Evolutionary conservation across 306 rosid species (phyloP).

Genomic region (Pueraria montana): DNA sequence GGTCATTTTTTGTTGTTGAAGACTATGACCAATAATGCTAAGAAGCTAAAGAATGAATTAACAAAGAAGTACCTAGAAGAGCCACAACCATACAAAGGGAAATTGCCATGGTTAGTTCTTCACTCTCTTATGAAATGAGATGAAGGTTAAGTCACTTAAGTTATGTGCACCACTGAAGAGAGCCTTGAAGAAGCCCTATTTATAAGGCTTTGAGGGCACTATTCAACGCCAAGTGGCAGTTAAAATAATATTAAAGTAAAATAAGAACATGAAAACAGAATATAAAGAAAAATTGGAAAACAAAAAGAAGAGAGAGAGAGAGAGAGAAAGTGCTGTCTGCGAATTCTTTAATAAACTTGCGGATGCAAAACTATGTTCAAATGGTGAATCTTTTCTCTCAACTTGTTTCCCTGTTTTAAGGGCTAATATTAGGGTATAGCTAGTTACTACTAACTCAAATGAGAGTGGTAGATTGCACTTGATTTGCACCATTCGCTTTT

Average conservation of each 20-base stretch:
- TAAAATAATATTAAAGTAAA: conserved; percentile 26
- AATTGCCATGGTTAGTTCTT: conserved; percentile 54
- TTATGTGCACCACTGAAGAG: conserved; percentile 36
- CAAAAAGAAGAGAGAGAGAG: neutral
- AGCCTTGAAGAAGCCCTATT: conserved; percentile 25
- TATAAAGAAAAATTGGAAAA: neutral
- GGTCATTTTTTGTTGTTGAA: conserved; percentile 29
- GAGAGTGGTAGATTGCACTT: conserved; percentile 43
- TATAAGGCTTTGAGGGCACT: conserved; percentile 35
- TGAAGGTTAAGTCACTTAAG: neutral
- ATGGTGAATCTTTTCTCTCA: conserved; percentile 42
- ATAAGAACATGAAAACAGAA: neutral
- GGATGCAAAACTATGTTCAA: conserved; percentile 33
- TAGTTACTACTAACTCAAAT: conserved; percentile 28
- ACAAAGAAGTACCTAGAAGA: conserved; percentile 62
- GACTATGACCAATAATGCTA: conserved; percentile 10
- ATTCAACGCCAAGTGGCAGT: conserved; percentile 21
- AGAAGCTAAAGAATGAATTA: conserved; percentile 5
- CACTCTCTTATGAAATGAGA: neutral
- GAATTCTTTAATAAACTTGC: conserved; percentile 32
- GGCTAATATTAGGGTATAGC: neutral
- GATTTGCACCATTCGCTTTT: conserved; percentile 45
- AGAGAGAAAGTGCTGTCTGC: conserved; percentile 22
- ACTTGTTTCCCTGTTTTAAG: conserved; percentile 17
- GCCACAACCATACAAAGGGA: conserved; percentile 63